phyloP scores from a whole-genome alignment of 179 eudicot genomes.

The Nepenthes alata region DNA sequence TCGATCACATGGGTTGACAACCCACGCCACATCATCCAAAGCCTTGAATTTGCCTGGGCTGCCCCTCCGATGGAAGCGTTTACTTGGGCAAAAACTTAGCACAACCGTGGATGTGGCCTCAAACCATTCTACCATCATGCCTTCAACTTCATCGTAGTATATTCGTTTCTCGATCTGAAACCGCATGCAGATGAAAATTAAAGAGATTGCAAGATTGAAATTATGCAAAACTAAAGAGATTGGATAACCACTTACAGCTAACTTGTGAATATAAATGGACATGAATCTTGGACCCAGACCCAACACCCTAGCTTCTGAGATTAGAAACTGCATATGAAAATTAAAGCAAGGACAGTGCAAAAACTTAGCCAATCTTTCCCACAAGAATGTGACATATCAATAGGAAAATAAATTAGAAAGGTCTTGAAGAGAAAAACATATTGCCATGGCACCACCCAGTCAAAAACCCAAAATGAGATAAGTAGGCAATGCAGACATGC shows the following conservation, averaged over 20 bases:
- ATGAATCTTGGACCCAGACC: slow-evolving; percentile 89
- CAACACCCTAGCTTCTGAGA: slow-evolving; percentile 79
- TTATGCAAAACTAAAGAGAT: neutral
- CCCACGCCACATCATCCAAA: slow-evolving; percentile 55
- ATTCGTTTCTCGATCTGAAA: slow-evolving; percentile 73
- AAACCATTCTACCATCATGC: slow-evolving; percentile 73
- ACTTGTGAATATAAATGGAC: slow-evolving; percentile 65
- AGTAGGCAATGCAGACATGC: neutral
- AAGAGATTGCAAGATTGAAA: neutral
- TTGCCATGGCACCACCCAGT: neutral
- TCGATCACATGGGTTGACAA: slow-evolving; percentile 33
- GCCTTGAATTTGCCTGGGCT: slow-evolving; percentile 41
- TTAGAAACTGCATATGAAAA: slow-evolving; percentile 38
- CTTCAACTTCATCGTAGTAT: slow-evolving; percentile 82
- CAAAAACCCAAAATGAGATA: neutral
- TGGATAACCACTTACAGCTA: slow-evolving; percentile 46
- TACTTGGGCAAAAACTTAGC: slow-evolving; percentile 33
- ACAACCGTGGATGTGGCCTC: slow-evolving; percentile 68
- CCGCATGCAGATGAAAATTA: neutral
- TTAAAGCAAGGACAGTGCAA: neutral
- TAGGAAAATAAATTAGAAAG: neutral
- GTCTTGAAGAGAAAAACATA: neutral
- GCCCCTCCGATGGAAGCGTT: slow-evolving; percentile 36
- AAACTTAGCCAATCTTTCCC: neutral
- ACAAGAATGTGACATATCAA: neutral